Base-by-base conservation (phyloP, 108 stramenopile genomes). In the Heterococcus sp. region DNA sequence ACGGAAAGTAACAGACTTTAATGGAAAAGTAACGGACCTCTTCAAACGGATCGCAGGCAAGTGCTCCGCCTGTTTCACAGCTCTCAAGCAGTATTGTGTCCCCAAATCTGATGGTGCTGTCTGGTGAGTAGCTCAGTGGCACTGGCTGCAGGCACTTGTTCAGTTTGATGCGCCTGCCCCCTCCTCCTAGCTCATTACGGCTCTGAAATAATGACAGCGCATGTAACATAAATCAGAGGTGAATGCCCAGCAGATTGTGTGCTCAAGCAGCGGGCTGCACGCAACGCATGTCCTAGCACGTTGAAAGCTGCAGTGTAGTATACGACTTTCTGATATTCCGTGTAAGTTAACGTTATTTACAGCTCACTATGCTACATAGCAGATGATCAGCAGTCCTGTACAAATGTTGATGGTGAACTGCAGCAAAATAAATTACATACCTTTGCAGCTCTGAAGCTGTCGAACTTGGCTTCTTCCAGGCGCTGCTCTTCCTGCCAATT, bases 401-500 rank as follows among this genome's bases (percentile, higher is more conserved):
- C n/a, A n/a, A n/a, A n/a, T n/a, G n/a, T n/a, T n/a, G n/a, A n/a
- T n/a, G n/a, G n/a, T n/a, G n/a, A n/a, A n/a, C n/a, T n/a, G n/a
- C n/a, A n/a, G n/a, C n/a, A n/a, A n/a, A n/a, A n/a, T n/a, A n/a
- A n/a, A 30, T 30, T 74, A 33, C n/a, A 66, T 58, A 76, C 66
- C 68, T 37, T 37, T 31, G 26, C 2, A 21, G 29, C 14, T 28
- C 36, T n/a, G 58, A 86, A 86, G 58, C 80, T 74, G 0, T 4
- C 30, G 2, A 86, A 71, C 63, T 82, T 86, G 36, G 70, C 1
- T 37, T 80, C 78, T 32, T 86, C 79, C 29, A 86, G 40, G 32
- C 77, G 72, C 3, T 75, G 29, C 21, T 86, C 85, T 32, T 86
- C 85, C 4, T 34, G 21, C 76, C 76, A 78, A 37, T 78, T 78